Evolutionary conservation across 1,284 basidiomycete species (phyloP), one percentile per base, ranked within the genome.

Genomic region (Anthracocystis panici-leucophaei): DNA sequence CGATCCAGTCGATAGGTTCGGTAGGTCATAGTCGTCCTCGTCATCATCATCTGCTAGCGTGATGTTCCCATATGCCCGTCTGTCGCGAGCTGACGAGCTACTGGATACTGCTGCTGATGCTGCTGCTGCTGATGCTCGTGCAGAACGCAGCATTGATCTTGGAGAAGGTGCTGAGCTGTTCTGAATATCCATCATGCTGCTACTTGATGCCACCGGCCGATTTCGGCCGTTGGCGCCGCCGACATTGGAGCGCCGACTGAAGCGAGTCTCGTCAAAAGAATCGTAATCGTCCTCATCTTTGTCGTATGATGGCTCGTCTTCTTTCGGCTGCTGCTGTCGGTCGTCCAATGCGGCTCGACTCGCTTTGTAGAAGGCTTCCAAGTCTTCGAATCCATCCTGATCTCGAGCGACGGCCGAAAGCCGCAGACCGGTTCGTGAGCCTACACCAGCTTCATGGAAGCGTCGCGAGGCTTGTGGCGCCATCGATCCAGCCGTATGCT

Each of bases 381-480:
- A 61, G 38, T 82, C 75, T 11, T 81, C 77, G 52, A 82, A 63
- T 11, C 93, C 95, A 81, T 94, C 92, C 16, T 91, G 91, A 76
- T 90, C 90, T n/a, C 80, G 64, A 5, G 53, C 66, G 0, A 78
- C 64, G 5, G 65, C 58, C 0, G 81, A 75, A 14, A 82, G 78
- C 12, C 77, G 73, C 20, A 86, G 71, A 25, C 83, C 83, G 20
- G 83, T 85, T 20, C 83, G 77, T 23, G 81, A 76, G 10, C 83
- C 83, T 4, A 83, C 75, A 11, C 81, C 81, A 11, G 76, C 66
- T 50, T 81, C 81, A 38, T 84, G 80, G 64, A 79, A 85, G 40
- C 81, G 74, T 9, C 79, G 78, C 23, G 77, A 71, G 20, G 63
- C 67, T 45, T 67, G 65, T 11, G 73, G 45, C 16, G 68, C 57